phyloP scores from a whole-genome alignment of 345 rosid genomes.

The Eucalyptus pauciflora region DNA sequence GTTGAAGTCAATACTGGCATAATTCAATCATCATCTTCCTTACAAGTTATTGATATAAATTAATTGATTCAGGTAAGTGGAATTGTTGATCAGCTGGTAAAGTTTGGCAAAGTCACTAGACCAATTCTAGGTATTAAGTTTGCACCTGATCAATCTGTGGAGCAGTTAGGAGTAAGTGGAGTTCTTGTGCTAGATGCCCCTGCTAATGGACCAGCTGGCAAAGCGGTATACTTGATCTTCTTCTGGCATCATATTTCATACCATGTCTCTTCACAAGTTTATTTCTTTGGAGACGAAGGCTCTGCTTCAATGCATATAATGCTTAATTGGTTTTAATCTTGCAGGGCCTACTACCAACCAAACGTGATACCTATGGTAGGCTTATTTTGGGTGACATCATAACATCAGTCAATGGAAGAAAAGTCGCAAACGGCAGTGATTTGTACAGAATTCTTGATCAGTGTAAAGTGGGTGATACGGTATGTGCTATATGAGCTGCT shows the following conservation, averaged over 20 bases:
- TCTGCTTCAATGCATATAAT: not conserved
- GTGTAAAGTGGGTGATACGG: constrained; percentile 85
- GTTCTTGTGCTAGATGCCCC: constrained; percentile 98
- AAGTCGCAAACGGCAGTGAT: constrained; percentile 76
- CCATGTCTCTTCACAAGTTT: not conserved
- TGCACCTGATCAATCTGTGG: constrained; percentile 98
- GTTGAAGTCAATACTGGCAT: not conserved
- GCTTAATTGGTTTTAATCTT: not conserved
- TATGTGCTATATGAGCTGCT: constrained; percentile 1
- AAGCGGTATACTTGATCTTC: constrained; percentile 54
- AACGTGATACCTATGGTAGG: constrained; percentile 86
- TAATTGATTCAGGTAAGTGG: constrained; percentile 59
- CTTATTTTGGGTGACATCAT: constrained; percentile 87
- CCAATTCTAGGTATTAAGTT: constrained; percentile 92
- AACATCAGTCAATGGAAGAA: constrained; percentile 71
- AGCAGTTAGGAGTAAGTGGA: constrained; percentile 93
- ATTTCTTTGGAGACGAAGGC: not conserved
- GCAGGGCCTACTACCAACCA: constrained; percentile 79
- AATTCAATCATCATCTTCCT: not conserved
- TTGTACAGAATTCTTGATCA: constrained; percentile 90
- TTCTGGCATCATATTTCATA: not conserved
- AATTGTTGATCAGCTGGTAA: constrained; percentile 87
- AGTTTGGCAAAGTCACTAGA: constrained; percentile 80
- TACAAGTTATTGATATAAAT: not conserved
- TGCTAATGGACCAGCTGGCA: constrained; percentile 85